A percentile compares a stretch with the other conserved stretches of the same genome.
phyloP scores from a whole-genome alignment of 768 basidiomycete genomes.

The Candolleomyces efflorescens region DNA sequence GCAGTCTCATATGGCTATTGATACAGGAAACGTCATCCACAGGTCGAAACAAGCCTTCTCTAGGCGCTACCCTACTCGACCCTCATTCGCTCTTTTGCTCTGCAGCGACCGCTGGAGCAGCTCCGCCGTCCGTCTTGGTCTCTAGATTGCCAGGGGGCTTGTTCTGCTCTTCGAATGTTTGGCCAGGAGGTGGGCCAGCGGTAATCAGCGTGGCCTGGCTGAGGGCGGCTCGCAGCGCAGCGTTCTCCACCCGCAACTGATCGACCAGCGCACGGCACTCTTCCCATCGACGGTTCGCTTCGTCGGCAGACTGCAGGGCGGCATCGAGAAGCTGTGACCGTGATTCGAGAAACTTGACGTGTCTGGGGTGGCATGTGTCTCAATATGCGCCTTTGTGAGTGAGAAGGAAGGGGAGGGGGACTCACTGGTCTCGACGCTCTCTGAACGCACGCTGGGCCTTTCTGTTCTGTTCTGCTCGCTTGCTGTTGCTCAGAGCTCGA shows the following conservation, averaged over 20 bases:
- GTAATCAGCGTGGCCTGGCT: slow-evolving; percentile 19
- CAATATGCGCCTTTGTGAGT: not conserved
- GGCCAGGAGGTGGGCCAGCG: not conserved
- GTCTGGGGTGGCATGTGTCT: slow-evolving; percentile 40
- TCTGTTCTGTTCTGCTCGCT: slow-evolving; percentile 91
- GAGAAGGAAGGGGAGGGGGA: slow-evolving; percentile 18
- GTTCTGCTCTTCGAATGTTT: not conserved
- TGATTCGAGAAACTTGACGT: slow-evolving; percentile 83
- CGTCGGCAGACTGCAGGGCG: slow-evolving; percentile 81
- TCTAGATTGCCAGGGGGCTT: not conserved
- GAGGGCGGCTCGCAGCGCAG: slow-evolving; percentile 69
- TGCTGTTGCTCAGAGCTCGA: slow-evolving; percentile 70
- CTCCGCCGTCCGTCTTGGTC: not conserved
- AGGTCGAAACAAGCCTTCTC: not conserved
- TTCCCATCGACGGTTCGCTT: slow-evolving; percentile 87
- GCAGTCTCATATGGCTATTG: not conserved
- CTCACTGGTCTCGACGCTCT: slow-evolving; percentile 85
- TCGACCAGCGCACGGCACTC: slow-evolving; percentile 89
- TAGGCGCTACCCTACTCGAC: not conserved
- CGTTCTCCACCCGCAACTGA: slow-evolving; percentile 80
- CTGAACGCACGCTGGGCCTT: slow-evolving; percentile 92
- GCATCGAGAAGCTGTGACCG: slow-evolving; percentile 83
- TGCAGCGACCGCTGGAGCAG: not conserved
- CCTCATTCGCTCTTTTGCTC: slow-evolving; percentile 6
- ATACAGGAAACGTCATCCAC: not conserved